Base-by-base conservation (phyloP, 1,284 basidiomycete genomes). In the Coniophora puteana region DNA sequence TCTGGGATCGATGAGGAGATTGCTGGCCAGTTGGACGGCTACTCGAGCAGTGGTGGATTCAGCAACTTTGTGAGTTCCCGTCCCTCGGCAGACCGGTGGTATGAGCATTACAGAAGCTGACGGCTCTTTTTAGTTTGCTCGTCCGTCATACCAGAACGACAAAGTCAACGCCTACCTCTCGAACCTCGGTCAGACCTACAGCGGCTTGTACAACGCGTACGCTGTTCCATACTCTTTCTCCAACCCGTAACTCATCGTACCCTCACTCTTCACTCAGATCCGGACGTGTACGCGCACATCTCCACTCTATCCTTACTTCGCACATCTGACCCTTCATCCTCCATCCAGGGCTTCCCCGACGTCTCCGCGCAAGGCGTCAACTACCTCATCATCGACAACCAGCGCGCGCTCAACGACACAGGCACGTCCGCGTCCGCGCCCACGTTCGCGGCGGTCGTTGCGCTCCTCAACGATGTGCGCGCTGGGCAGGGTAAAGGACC, bases 41-140 rank as follows among this genome's bases (percentile, higher is more conserved):
- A 50, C 50, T 78, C 78, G 55, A 80, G 78, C 30, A 83, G 84
- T 7, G 84, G 83, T 43, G 85, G 84, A 3, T 82, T 82, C 58
- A 74, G 69, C 29, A 45, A 62, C n/a, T 62, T 62, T 8, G 59
- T 63, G 4, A 1, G 53, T 40, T 17, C 18, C 27, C 30, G n/a
- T n/a, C n/a, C n/a, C n/a, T n/a, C n/a, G n/a, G n/a, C n/a, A n/a
- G n/a, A n/a, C n/a, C n/a, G n/a, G n/a, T n/a, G n/a, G n/a, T n/a
- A n/a, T n/a, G n/a, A n/a, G n/a, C n/a, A n/a, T n/a, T n/a, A n/a
- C n/a, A n/a, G n/a, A n/a, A n/a, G n/a, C n/a, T 36, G 41, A 17
- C 26, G 17, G 27, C n/a, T 21, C 13, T 13, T 40, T 12, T 20
- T 7, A 46, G 43, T 46, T 48, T 23, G 21, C 25, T 17, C 68